Conservation (phyloP, 257 asterid species). For the Perilla frutescens region DNA sequence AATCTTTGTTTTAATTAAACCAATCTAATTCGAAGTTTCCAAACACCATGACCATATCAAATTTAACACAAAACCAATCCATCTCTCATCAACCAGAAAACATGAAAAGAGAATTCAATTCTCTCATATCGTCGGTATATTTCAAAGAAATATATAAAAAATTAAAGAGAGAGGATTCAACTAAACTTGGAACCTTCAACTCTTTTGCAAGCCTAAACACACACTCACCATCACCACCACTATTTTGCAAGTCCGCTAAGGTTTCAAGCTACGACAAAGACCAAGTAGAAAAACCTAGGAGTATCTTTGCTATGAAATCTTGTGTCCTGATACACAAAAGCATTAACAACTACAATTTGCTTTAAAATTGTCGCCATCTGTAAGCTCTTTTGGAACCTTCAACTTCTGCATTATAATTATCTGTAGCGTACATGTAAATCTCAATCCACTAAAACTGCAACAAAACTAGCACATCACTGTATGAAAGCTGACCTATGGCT, state of each 20-base stretch:
- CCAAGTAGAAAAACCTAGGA: conserved; percentile 24
- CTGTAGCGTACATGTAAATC: not conserved
- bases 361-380: not conserved
- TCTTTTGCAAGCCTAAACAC: no score
- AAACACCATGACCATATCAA: no score
- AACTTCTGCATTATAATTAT: not conserved
- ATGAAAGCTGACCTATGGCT: conserved; percentile 13
- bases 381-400: not conserved
- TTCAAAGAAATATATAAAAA: not conserved
- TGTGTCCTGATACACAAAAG: conserved; percentile 7
- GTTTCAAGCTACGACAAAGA: conserved; percentile 4
- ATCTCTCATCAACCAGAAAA: no score
- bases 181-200: not conserved
- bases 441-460: not conserved
- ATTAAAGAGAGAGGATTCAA: not conserved
- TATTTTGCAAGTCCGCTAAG: not conserved
- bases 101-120: no score
- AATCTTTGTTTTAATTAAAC: no score
- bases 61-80: no score
- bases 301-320: not conserved
- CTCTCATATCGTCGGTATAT: no score
- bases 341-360: conserved; percentile 5
- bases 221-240: no score
- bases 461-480: no score
- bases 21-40: no score